Evolutionary conservation across 2,329 filamentous ascomycete genomes (phyloP), one percentile per base, ranked within the genome.

Genomic region (Colletotrichum theobromicola): DNA sequence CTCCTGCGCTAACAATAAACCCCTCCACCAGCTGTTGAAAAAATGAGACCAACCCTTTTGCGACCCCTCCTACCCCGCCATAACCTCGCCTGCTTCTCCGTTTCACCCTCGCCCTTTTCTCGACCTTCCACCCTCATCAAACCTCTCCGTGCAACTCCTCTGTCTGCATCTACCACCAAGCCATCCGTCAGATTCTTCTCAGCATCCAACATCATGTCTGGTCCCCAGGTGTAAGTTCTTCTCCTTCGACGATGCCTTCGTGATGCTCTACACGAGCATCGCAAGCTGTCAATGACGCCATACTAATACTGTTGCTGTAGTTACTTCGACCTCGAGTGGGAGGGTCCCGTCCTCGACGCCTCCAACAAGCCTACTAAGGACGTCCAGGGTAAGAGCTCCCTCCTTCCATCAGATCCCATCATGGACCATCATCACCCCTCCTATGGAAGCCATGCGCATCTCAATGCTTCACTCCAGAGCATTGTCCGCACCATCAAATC

Each of bases 281-380:
- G 58, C 64, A 75, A 67, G 63, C 65, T 67, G 67, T 60, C 72
- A 65, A 75, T 67, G 68, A 77, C 69, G 62, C 68, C 53, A 67
- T 63, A 75, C 78, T 78, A 72, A 78, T 65, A 53, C 70, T 77
- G 70, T 46, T 60, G 58, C 72, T 71, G 66, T 76, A 92, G 90
- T 82, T 94, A 87, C 88, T 95, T 96, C 88, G 93, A 96, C 77
- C 82, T 94, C 76, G 83, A 89, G 83, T 95, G 93, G 93, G 88
- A 92, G 83, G 94, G 94, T 78, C 94, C 94, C 77, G 88, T 92
- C 83, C 80, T 97, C 79, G 87, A 94, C 83, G 88, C 88, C 84
- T 87, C 89, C 84, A 87, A 85, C 83, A 83, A 84, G 75, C 85
- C 89, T 79, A 93, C 91, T 77, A 78, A 85, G 34, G 83, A 85